A percentile compares a stretch with the other conserved stretches of the same genome.
Evolutionary conservation across 495 filamentous ascomycete species (phyloP).

Genomic region (Symbiotaphrina buchneri): DNA sequence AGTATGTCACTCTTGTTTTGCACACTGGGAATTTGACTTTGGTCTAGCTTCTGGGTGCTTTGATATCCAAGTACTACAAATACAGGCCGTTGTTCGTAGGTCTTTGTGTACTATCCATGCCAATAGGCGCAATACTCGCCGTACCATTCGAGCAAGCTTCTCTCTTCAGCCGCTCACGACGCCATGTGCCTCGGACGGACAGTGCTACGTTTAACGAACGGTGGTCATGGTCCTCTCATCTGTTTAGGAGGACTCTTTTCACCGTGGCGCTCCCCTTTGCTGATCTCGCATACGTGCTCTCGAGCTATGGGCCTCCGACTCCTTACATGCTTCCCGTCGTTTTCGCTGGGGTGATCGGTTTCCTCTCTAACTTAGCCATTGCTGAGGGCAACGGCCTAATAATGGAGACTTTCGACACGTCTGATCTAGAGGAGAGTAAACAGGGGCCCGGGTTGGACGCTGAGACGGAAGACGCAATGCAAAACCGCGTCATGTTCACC

Average conservation of each 20-base stretch:
- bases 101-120: slow-evolving; percentile 32
- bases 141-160: slow-evolving; percentile 50
- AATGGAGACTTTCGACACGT: slow-evolving; percentile 65
- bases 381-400: slow-evolving; percentile 54
- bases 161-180: slow-evolving; percentile 36
- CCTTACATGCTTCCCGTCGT: slow-evolving; percentile 37
- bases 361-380: slow-evolving; percentile 46
- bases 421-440: slow-evolving; percentile 43
- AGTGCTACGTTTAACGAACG: slow-evolving; percentile 34
- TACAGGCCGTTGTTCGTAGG: slow-evolving; percentile 39
- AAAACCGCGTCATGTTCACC: slow-evolving; percentile 40
- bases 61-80: slow-evolving; percentile 38
- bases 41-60: slow-evolving; percentile 42
- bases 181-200: slow-evolving; percentile 27
- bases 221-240: slow-evolving; percentile 40
- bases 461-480: slow-evolving; percentile 19
- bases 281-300: slow-evolving; percentile 37
- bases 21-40: background rate
- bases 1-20: slow-evolving; percentile 5
- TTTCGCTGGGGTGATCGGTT: slow-evolving; percentile 42
- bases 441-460: slow-evolving; percentile 19
- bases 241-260: slow-evolving; percentile 42
- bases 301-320: slow-evolving; percentile 30
- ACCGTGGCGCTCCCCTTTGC: slow-evolving; percentile 38
- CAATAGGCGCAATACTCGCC: slow-evolving; percentile 40